These are phyloP conservation scores for Pseudonectria foliicola DNA, from an alignment of 2,329 filamentous ascomycete species.

Conservation along the genomic window DNA sequence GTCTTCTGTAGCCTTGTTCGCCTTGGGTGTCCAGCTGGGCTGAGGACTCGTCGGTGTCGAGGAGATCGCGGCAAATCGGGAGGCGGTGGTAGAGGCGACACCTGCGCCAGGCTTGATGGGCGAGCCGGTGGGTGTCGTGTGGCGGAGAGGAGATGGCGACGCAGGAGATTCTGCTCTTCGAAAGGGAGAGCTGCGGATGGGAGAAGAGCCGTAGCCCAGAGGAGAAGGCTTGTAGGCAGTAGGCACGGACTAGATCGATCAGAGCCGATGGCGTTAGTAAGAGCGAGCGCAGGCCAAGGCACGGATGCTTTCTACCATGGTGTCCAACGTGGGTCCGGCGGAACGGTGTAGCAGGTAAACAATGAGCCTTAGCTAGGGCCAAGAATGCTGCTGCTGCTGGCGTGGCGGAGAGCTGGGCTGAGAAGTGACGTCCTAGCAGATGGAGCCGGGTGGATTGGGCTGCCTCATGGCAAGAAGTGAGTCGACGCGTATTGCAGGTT, in stretches of 20 bases:
- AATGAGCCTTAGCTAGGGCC: constrained; percentile 8
- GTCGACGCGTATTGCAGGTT: no score
- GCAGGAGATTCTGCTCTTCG: constrained; percentile 54
- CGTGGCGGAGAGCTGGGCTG: constrained; percentile 1
- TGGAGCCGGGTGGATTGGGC: neutral
- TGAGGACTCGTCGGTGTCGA: constrained; percentile 32
- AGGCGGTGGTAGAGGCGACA: constrained; percentile 18
- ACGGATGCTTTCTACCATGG: constrained; percentile 25
- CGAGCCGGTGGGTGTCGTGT: constrained; percentile 57
- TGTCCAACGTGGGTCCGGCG: constrained; percentile 22
- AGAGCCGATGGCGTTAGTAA: constrained; percentile 21
- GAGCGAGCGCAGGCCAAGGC: constrained; percentile 15
- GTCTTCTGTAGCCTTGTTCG: constrained; percentile 20
- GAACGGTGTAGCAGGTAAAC: constrained; percentile 10
- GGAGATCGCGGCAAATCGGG: constrained; percentile 30
- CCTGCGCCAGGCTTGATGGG: constrained; percentile 40
- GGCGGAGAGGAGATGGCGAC: constrained; percentile 58
- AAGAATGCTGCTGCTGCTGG: constrained; percentile 1
- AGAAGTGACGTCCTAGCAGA: constrained; percentile 6
- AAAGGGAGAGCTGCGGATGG: constrained; percentile 55
- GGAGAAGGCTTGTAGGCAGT: constrained; percentile 63
- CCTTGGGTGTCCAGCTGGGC: constrained; percentile 33
- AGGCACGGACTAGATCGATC: constrained; percentile 43
- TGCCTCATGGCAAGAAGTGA: no score
- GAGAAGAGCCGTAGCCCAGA: constrained; percentile 61